Conservation (phyloP, 2,329 filamentous ascomycete genomes). For the Colletotrichum sp. region DNA sequence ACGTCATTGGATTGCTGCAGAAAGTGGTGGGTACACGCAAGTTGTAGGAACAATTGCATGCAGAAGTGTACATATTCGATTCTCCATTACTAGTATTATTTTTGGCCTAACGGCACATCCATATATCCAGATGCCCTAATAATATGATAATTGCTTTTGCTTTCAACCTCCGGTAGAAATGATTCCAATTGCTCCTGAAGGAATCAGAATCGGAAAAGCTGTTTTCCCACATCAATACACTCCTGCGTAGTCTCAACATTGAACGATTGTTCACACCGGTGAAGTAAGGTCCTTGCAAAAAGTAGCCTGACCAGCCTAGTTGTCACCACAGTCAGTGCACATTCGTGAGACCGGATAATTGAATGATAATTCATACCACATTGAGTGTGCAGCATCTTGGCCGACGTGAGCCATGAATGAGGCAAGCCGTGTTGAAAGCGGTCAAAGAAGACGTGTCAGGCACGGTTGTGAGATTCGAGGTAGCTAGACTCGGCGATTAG, state of each 20-base stretch:
- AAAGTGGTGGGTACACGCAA: neutral
- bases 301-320: neutral
- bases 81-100: neutral
- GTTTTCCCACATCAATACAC: neutral
- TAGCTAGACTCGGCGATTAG: neutral
- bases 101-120: too few relatives aligned
- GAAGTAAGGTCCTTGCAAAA: neutral
- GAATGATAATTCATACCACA: neutral
- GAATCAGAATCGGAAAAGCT: too few relatives aligned
- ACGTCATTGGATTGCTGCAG: accelerated
- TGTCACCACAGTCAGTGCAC: neutral
- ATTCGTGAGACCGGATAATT: neutral
- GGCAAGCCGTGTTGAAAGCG: neutral
- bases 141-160: neutral
- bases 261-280: neutral
- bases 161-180: neutral
- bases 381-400: neutral
- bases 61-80: neutral
- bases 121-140: neutral
- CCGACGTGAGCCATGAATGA: neutral
- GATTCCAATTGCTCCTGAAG: accelerated
- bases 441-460: neutral
- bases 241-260: accelerated
- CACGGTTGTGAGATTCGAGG: neutral
- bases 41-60: neutral